phyloP scores from a whole-genome alignment of 495 filamentous ascomycete genomes.

The Penicillium maclennaniae region DNA sequence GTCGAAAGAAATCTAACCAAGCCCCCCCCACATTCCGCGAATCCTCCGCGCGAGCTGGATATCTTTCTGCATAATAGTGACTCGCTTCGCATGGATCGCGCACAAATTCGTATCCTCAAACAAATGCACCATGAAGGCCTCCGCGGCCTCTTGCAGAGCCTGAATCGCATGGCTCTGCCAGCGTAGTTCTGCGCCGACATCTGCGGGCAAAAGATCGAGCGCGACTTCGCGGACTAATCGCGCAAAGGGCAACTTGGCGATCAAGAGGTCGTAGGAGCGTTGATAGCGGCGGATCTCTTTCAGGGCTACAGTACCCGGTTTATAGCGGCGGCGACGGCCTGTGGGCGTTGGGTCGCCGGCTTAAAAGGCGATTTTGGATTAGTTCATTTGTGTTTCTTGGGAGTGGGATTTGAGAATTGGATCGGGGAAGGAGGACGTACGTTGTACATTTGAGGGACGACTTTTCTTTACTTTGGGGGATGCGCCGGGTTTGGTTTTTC shows the following conservation, averaged over 20 bases:
- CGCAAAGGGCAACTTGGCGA: slow-evolving; percentile 81
- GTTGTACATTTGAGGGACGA: slow-evolving; percentile 35
- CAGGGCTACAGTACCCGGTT: slow-evolving; percentile 78
- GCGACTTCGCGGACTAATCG: slow-evolving; percentile 89
- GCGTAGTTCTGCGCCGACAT: slow-evolving; percentile 57
- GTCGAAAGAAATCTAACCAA: slow-evolving; percentile 40
- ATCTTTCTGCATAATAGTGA: slow-evolving; percentile 97
- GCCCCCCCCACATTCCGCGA: slow-evolving; percentile 64
- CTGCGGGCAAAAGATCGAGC: slow-evolving; percentile 49
- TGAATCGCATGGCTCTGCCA: slow-evolving; percentile 92
- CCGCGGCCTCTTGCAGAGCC: slow-evolving; percentile 86
- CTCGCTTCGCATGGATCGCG: slow-evolving; percentile 91
- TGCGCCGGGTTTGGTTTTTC: not conserved
- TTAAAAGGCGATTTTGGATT: too few relatives aligned
- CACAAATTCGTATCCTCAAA: slow-evolving; percentile 96
- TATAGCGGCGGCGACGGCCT: slow-evolving; percentile 65
- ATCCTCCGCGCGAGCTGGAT: slow-evolving; percentile 87
- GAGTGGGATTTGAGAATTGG: not conserved
- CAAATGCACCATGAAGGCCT: slow-evolving; percentile 88
- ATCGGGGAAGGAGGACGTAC: slow-evolving; percentile 21
- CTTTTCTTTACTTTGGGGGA: slow-evolving; percentile 13
- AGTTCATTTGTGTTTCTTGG: not conserved
- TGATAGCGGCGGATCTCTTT: slow-evolving; percentile 86
- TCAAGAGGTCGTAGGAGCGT: slow-evolving; percentile 71
- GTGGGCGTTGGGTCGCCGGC: slow-evolving; percentile 69